Base-by-base conservation (phyloP, 164 flowering plant species). In the Taxillus chinensis region DNA sequence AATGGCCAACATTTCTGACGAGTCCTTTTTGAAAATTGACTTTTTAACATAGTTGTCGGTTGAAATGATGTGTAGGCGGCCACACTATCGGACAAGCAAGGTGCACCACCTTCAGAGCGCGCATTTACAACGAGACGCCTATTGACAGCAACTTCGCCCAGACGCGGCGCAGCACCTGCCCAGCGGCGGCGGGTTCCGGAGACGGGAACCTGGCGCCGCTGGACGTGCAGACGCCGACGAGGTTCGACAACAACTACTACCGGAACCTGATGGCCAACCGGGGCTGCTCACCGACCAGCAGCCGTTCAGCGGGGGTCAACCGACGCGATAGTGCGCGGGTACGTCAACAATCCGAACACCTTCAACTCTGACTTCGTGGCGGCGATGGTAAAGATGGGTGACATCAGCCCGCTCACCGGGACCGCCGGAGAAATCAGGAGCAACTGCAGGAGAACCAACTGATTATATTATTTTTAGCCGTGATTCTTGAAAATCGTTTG, bases 1-100 rank as follows among this genome's bases (percentile, higher is more conserved):
- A 38, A 55, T 37, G 27, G 65, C 46, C 7, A 73, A 77, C 39
- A 74, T 68, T 63, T 45, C 9, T n/a, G 50, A 69, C 17, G 10
- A 43, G 1, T 6, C 10, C 8, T 43, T 6, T 6, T 43, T 43
- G 10, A 43, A 6, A 43, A 43, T 43, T 43, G 10, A 43, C 8
- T 43, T 43, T 6, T 0, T 43, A 6, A 43, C 27, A 27, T 27
- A 43, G 46, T 6, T 9, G 10, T 43, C 46, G 7, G 46, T 2
- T 6, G 7, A 43, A 6, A 43, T 43, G 46, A 6, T 1, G 46
- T 62, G 27, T 27, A 81, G 88, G 87, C 0, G 41, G 69, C 1
- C 93, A 87, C 69, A 83, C 90, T 16, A 84, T 88, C 11, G 95
- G 95, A 46, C 82, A 79, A 67, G 81, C 95, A 41, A 74, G 87